Evolutionary conservation across 352 stramenopile species (phyloP), one percentile per base, ranked within the genome.

Genomic region (Salisapilia sapeloensis): DNA sequence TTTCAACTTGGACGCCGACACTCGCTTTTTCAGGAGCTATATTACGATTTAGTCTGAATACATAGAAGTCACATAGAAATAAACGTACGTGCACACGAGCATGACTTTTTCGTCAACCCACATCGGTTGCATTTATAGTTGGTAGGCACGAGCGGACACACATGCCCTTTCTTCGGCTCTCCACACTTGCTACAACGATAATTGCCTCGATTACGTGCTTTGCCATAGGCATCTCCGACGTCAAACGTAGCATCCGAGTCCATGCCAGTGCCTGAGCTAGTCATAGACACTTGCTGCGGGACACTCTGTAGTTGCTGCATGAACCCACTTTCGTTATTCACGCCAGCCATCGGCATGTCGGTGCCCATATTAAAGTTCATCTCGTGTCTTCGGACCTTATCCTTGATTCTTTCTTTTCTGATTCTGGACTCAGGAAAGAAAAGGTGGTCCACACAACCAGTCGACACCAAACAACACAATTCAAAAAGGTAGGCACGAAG

Each of bases 161-260:
- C 74, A 33, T 89, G 74, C 6, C 74, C 74, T 40, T 85, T 89
- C 56, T 89, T 89, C 2, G 74, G 74, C 38, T 86, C 74, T 17
- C 74, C 74, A 47, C 74, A 89, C 63, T 85, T 85, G 49, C 66
- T 84, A 50, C 74, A 89, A 19, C 74, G 66, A 35, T 89, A 89
- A 48, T 89, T 89, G 47, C 74, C 74, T 31, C 74, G 74, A 42
- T 89, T 85, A 16, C 70, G 47, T 46, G 82, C 82, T 49, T 81
- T 80, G 23, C 40, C 42, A 3, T 44, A 32, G 3, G 64, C 42
- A 9, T 85, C 69, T 11, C 40, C 42, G 14, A 56, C 6, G 24
- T 80, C 60, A 29, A 58, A 55, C 9, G 19, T 24, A 15, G 34
- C 29, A 19, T 32, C 46, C 17, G 57, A 42, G 12, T 41, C 25